A percentile compares a stretch with the other conserved stretches of the same genome.
Evolutionary conservation across 2,329 filamentous ascomycete species (phyloP).

Genomic region (Teratosphaeria zuluensis): DNA sequence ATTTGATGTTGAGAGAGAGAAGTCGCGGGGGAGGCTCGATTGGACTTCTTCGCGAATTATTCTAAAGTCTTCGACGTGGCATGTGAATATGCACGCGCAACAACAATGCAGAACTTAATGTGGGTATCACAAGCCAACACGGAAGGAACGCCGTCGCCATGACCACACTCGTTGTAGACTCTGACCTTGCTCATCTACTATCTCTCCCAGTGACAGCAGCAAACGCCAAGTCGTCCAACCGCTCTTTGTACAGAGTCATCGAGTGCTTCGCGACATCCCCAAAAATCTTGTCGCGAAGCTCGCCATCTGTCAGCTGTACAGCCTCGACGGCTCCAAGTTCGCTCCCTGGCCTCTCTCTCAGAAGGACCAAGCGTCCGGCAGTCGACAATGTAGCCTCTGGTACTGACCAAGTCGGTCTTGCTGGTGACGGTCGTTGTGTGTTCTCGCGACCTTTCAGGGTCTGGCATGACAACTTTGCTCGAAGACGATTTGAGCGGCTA

Average conservation of each 20-base stretch:
- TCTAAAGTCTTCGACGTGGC: background rate
- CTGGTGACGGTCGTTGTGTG: constrained; percentile 1
- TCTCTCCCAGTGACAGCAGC: constrained; percentile 50
- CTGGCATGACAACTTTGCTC: constrained; percentile 8
- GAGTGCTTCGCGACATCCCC: constrained; percentile 72
- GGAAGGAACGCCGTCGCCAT: background rate
- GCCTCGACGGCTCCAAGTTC: constrained; percentile 52
- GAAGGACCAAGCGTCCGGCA: constrained; percentile 58
- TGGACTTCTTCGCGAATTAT: background rate
- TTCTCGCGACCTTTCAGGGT: constrained; percentile 1
- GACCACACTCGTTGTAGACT: background rate
- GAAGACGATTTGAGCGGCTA: constrained; percentile 1
- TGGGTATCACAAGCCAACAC: background rate
- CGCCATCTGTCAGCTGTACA: constrained; percentile 56
- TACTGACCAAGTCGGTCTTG: constrained; percentile 48
- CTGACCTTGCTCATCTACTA: background rate
- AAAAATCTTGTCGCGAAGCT: constrained; percentile 63
- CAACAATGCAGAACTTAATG: background rate
- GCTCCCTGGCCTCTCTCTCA: constrained; percentile 40
- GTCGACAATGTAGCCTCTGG: constrained; percentile 58
- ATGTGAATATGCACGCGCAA: background rate
- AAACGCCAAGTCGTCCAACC: constrained; percentile 63
- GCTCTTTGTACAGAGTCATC: constrained; percentile 66
- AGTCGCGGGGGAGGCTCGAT: background rate
- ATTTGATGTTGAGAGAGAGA: background rate